Percentiles rank a stretch among this genome's conserved stretches.
Evolutionary conservation across 1,284 basidiomycete species (phyloP).

Genomic region (Ceraceosorus guamensis): DNA sequence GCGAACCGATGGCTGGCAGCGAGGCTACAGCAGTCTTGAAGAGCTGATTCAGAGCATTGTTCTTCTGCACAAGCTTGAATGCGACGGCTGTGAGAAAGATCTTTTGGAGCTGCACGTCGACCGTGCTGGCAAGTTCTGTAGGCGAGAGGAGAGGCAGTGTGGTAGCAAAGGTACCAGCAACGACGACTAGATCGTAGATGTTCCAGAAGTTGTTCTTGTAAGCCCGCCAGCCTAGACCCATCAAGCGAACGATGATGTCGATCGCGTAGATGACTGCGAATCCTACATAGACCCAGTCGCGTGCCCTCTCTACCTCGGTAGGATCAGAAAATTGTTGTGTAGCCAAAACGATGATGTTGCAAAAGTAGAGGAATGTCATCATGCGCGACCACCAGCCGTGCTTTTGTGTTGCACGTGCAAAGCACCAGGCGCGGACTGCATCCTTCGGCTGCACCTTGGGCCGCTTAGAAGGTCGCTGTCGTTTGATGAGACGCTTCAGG

Average conservation of each 20-base stretch:
- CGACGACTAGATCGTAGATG: slow-evolving; percentile 77
- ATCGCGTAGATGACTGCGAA: slow-evolving; percentile 68
- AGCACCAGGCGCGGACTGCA: slow-evolving; percentile 74
- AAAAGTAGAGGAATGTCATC: slow-evolving; percentile 73
- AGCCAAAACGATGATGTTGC: slow-evolving; percentile 82
- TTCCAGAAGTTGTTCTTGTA: slow-evolving; percentile 79
- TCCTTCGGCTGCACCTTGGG: slow-evolving; percentile 60
- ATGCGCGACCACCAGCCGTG: slow-evolving; percentile 85
- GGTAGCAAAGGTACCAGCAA: slow-evolving; percentile 74
- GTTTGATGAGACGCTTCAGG: slow-evolving; percentile 75
- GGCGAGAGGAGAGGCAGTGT: slow-evolving; percentile 57
- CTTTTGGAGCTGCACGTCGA: slow-evolving; percentile 70
- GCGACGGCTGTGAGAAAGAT: slow-evolving; percentile 87
- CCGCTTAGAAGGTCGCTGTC: slow-evolving; percentile 77
- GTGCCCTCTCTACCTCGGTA: slow-evolving; percentile 57
- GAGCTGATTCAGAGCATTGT: slow-evolving; percentile 81
- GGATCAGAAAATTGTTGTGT: slow-evolving; percentile 68
- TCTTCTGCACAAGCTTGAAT: slow-evolving; percentile 87
- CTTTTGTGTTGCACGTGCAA: slow-evolving; percentile 78
- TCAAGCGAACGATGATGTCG: slow-evolving; percentile 71
- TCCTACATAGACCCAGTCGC: slow-evolving; percentile 70
- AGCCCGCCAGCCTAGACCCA: slow-evolving; percentile 75
- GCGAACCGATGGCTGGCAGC: slow-evolving; percentile 75
- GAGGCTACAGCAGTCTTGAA: slow-evolving; percentile 92
- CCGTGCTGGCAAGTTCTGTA: slow-evolving; percentile 16